Evolutionary conservation across 345 rosid species (phyloP), one percentile per base, ranked within the genome.

Genomic region (Psidium friedrichsthalianum): DNA sequence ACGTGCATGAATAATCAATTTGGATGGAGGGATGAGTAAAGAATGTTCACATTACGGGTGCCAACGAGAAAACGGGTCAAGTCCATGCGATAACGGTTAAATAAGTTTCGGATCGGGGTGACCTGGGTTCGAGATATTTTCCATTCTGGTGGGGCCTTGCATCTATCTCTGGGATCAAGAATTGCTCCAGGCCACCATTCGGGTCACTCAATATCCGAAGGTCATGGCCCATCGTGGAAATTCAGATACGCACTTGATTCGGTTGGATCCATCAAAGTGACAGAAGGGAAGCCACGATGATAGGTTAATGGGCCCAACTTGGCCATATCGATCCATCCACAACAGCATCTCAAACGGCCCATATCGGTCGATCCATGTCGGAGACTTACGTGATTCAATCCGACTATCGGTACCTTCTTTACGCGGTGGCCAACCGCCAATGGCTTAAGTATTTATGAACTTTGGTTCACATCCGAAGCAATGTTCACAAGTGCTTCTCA

Each of bases 381-480:
- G 12, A 32, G 24, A 32, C 44, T 32, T 64, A 8, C 12, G 3
- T 8, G 22, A 7, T 64, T 64, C 3, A 22, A 2, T 16, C 5
- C 0, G 0, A 8, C 22, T 16, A 2, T 64, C 16, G 6, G 1
- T 32, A 8, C 10, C 20, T 4, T 4, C 11, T 64, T 11, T 40
- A 64, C 6, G 3, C 0, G 6, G 16, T 6, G 24, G 24, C 44
- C 3, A 16, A 21, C 6, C 0, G 3, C 76, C 22, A 16, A 18
- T 64, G 1, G 76, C 76, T 61, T 0, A 3, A 16, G 76, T 64
- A 11, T 64, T 29, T 64, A 11, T 5, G 2, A 0, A 0, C 11
- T 64, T 2, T 29, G 29, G 42, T 64, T 15, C 76, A 64, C 76
- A 3, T 5, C 42, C 11, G 8, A 29, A 61, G 18, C 42, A 61